Conservation (phyloP, 2,329 filamentous ascomycete species). For the Epichloe sp. region DNA sequence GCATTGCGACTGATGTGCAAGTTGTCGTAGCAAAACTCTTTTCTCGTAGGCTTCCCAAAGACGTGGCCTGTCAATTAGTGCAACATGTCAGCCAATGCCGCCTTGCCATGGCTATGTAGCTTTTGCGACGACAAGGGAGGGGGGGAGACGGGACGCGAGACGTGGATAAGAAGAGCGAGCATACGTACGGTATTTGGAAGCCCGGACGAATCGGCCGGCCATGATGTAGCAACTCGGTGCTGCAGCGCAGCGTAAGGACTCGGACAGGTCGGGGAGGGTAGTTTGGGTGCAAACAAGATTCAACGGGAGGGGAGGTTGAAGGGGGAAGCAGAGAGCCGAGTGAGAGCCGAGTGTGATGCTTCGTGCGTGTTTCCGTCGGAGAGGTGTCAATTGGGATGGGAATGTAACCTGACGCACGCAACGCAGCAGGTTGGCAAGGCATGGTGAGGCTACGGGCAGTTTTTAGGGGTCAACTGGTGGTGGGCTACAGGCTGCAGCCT, state of each 20-base stretch:
- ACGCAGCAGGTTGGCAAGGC: not conserved
- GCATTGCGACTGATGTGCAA: conserved; percentile 94
- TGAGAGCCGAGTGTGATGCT: conserved; percentile 1
- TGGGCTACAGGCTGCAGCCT: too few relatives aligned
- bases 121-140: not conserved
- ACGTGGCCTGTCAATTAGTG: conserved; percentile 61
- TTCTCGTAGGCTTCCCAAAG: conserved; percentile 89
- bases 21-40: conserved; percentile 98
- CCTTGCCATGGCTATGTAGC: not conserved
- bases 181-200: conserved; percentile 53
- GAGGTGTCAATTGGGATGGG: not conserved
- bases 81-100: not conserved
- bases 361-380: not conserved
- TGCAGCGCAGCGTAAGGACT: conserved; percentile 4
- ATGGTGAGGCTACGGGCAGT: not conserved
- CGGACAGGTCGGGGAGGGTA: not conserved
- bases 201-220: conserved; percentile 53
- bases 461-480: too few relatives aligned
- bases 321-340: conserved; percentile 1
- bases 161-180: not conserved
- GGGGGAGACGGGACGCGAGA: too few relatives aligned
- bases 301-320: conserved; percentile 6
- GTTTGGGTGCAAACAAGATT: not conserved
- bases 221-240: conserved; percentile 24
- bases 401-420: not conserved